Conservation (phyloP, 2,329 filamentous ascomycete genomes). For the Cordyceps javanica region DNA sequence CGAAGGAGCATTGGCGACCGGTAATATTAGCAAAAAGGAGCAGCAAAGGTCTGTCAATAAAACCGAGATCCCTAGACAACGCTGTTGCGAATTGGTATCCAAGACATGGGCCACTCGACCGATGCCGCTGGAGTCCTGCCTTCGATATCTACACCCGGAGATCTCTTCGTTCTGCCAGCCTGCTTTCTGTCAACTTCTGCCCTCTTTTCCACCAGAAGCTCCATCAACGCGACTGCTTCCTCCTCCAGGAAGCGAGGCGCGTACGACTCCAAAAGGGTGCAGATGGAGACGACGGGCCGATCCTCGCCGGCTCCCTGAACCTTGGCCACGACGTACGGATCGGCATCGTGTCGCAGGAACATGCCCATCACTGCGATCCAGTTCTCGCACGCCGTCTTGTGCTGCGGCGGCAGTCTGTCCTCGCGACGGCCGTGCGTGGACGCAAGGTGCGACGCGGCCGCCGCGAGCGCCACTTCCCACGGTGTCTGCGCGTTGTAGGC, state of each 20-base stretch:
- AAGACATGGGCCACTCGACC: constrained; percentile 2
- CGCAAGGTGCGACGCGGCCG: not conserved
- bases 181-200: not conserved
- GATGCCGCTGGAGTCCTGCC: not conserved
- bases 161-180: not conserved
- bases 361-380: not conserved
- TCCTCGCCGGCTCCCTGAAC: not conserved
- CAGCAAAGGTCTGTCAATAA: not conserved
- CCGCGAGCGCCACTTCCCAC: constrained; percentile 3
- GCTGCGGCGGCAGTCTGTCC: not conserved
- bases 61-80: not conserved
- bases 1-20: too few relatives aligned
- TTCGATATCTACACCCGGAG: not conserved
- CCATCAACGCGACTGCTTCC: not conserved
- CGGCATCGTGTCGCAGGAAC: not conserved
- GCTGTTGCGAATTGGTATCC: constrained; percentile 2
- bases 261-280: not conserved
- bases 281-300: not conserved
- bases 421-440: not conserved
- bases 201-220: not conserved
- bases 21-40: not conserved
- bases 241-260: not conserved
- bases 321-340: constrained; percentile 1
- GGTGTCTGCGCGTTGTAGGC: not conserved
- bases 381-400: not conserved